Conservation (phyloP, 179 eudicot species). For the Drosera spatulata region DNA sequence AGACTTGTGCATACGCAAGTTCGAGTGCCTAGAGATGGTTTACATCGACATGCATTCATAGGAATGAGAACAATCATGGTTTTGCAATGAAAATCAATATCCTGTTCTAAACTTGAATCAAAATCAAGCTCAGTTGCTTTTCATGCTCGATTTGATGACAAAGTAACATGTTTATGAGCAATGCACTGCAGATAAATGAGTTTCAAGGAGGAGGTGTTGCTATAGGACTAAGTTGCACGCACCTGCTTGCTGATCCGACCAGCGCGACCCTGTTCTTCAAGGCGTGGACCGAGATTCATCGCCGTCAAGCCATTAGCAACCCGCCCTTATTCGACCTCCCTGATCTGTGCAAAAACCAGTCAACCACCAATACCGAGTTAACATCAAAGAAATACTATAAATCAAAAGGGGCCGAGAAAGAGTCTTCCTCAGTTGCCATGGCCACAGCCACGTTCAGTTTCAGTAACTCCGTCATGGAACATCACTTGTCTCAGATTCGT, state of each 20-base stretch:
- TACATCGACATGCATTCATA: too few species aligned
- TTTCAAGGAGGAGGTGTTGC: slow-evolving; percentile 61
- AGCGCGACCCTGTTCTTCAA: slow-evolving; percentile 29
- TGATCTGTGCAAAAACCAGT: slow-evolving; percentile 15
- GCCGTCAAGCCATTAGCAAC: slow-evolving; percentile 17
- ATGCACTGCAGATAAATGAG: slow-evolving; percentile 31
- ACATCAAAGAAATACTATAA: slow-evolving; percentile 4
- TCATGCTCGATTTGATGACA: neutral
- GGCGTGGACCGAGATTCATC: slow-evolving; percentile 40
- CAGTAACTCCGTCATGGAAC: slow-evolving; percentile 17
- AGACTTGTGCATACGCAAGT: too few species aligned
- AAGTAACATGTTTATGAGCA: too few species aligned
- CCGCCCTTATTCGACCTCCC: slow-evolving; percentile 11
- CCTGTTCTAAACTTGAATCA: too few species aligned
- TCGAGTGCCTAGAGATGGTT: too few species aligned
- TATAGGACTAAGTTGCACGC: slow-evolving; percentile 46
- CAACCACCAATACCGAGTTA: slow-evolving; percentile 2
- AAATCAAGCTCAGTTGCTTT: neutral
- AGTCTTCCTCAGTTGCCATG: slow-evolving; percentile 11
- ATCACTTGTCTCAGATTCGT: slow-evolving; percentile 17
- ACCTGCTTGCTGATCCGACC: slow-evolving; percentile 52
- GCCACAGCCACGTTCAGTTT: slow-evolving; percentile 38
- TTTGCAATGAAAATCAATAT: too few species aligned
- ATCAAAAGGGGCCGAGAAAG: slow-evolving; percentile 9
- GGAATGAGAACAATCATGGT: too few species aligned